Evolutionary conservation across 371 early-diverging fungal species (phyloP).

Genomic region (Mortierella polycephala): DNA sequence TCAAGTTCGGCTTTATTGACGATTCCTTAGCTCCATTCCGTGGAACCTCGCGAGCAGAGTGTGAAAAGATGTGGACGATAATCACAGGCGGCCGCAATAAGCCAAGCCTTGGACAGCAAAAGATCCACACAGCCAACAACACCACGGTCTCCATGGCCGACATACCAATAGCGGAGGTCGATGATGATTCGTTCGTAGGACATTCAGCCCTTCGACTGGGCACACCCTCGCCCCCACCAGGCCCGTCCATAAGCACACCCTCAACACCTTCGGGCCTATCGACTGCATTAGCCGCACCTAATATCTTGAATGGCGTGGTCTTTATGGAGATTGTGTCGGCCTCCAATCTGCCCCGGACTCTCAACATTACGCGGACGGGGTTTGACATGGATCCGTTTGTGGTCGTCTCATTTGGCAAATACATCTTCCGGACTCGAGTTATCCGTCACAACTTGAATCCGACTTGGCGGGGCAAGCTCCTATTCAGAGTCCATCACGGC

Average conservation of each 20-base stretch:
- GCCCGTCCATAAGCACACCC: slow-evolving; percentile 16
- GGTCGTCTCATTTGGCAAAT: slow-evolving; percentile 74
- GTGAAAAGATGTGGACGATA: slow-evolving; percentile 24
- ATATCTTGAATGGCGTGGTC: slow-evolving; percentile 63
- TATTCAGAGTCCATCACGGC: slow-evolving; percentile 70
- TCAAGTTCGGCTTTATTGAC: slow-evolving; percentile 53
- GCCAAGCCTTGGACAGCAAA: slow-evolving; percentile 44
- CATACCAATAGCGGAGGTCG: slow-evolving; percentile 37
- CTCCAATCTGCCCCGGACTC: slow-evolving; percentile 68
- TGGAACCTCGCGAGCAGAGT: slow-evolving; percentile 13
- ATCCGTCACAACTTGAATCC: slow-evolving; percentile 75
- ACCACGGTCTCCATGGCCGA: slow-evolving; percentile 30
- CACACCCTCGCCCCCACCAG: slow-evolving; percentile 40
- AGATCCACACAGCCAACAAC: slow-evolving; percentile 27
- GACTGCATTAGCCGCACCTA: slow-evolving; percentile 27
- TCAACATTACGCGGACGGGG: slow-evolving; percentile 67
- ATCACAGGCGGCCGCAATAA: slow-evolving; percentile 40
- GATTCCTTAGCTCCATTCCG: slow-evolving; percentile 20
- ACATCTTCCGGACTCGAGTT: slow-evolving; percentile 75
- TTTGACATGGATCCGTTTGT: slow-evolving; percentile 92
- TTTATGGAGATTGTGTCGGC: slow-evolving; percentile 75
- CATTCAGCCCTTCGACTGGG: slow-evolving; percentile 23
- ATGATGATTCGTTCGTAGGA: slow-evolving; percentile 20
- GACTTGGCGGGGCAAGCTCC: slow-evolving; percentile 76
- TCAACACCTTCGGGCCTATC: slow-evolving; percentile 40